Evolutionary conservation across 768 basidiomycete species (phyloP), one percentile per base, ranked within the genome.

Genomic region (Leccinellum rugosiceps): DNA sequence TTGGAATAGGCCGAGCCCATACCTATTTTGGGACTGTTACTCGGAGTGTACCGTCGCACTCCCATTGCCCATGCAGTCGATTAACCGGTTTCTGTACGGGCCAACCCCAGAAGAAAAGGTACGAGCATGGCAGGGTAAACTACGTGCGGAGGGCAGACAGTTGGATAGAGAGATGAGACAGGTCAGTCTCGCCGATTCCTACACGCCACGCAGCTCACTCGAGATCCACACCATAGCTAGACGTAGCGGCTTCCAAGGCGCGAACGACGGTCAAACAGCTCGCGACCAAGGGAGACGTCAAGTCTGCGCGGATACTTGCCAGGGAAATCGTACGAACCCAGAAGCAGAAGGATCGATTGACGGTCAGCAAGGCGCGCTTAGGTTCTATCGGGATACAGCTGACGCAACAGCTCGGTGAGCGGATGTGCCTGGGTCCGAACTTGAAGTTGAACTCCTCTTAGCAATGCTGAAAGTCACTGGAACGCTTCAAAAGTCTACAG

Each of bases 401-500:
- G 62, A 79, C 83, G 38, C 92, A 98, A 68, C 97, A 99, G 71
- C 79, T 97, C 58, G 91, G 97, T 98, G 65, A 63, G 88, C 76
- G 48, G 49, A 31, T 38, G 55, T 57, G 13, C 43, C 11, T 7
- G 45, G 10, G 14, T 31, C 30, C 19, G 45, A 10, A 32, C 11
- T 1, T 4, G 13, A 26, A 15, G 57, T 38, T 50, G 28, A 50
- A 35, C 50, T 50, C 58, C 43, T 35, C 34, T 28, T 63, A 98
- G 97, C 97, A 0, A 90, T 98, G 88, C 74, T 87, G 61, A 99
- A 98, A 77, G 92, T 98, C 41, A 98, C 97, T 9, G 97, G 97
- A n/a, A 85, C 95, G 6, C 77, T 99, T 59, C 96, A 98, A 75
- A 97, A 94, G 74, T 97, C 94, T 7, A 94, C 96, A 1, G 95